Conservation (phyloP, 495 filamentous ascomycete species). For the Filosporella fistucella region DNA sequence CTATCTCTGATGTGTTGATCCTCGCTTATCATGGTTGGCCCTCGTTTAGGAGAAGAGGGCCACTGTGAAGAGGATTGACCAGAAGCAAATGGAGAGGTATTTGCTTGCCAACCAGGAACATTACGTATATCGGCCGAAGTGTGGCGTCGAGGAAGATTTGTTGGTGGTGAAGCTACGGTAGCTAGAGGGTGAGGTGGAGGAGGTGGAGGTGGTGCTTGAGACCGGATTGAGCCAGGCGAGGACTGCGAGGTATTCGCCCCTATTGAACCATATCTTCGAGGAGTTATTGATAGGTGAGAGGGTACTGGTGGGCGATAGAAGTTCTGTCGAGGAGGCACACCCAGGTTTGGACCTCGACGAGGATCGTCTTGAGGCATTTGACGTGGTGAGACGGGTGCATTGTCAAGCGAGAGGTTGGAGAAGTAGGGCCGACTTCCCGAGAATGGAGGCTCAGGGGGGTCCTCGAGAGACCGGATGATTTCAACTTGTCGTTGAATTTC, state of each 20-base stretch:
- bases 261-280: constrained; percentile 82
- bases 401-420: constrained; percentile 63
- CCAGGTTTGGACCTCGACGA: constrained; percentile 47
- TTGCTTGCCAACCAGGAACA: constrained; percentile 77
- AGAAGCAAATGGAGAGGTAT: constrained; percentile 67
- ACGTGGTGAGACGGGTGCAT: constrained; percentile 84
- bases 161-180: constrained; percentile 67
- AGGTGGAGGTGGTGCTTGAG: constrained; percentile 61
- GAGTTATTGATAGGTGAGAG: constrained; percentile 70
- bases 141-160: constrained; percentile 77
- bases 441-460: constrained; percentile 70
- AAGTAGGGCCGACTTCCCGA: constrained; percentile 74
- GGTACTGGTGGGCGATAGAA: constrained; percentile 74
- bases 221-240: constrained; percentile 69
- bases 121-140: constrained; percentile 91
- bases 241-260: constrained; percentile 57
- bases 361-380: constrained; percentile 84
- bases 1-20: constrained; percentile 80
- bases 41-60: constrained; percentile 79
- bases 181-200: constrained; percentile 73
- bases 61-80: constrained; percentile 72
- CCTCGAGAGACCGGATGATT: constrained; percentile 60
- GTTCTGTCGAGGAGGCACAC: constrained; percentile 41
- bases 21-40: constrained; percentile 48
- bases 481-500: constrained; percentile 86